Conservation (phyloP, 306 rosid species). For the Castanea sativa region DNA sequence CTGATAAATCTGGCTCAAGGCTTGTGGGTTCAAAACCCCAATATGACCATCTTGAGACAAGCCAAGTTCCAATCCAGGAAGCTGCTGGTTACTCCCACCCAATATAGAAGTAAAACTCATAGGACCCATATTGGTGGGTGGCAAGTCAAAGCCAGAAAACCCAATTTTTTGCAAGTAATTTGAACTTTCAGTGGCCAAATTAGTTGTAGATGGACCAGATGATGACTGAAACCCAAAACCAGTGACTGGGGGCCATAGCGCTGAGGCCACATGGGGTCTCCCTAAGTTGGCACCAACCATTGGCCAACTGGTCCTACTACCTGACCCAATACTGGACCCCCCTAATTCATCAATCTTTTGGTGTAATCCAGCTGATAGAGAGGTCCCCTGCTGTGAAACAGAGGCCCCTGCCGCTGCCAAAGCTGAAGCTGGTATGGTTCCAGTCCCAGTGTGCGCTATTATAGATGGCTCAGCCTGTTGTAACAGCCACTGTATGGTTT, state of each 20-base stretch:
- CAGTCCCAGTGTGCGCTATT: conserved; percentile 82
- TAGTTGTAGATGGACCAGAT: conserved; percentile 47
- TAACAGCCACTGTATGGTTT: conserved; percentile 93
- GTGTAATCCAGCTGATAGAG: conserved; percentile 68
- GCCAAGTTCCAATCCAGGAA: conserved; percentile 92
- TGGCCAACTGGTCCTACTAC: conserved; percentile 79
- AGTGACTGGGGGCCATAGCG: conserved; percentile 68
- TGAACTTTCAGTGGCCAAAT: conserved; percentile 50
- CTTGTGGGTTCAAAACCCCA: conserved; percentile 82
- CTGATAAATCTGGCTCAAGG: conserved; percentile 87
- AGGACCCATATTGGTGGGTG: conserved; percentile 63
- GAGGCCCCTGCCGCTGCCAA: conserved; percentile 63
- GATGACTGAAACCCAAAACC: conserved; percentile 77
- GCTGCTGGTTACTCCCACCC: conserved; percentile 59
- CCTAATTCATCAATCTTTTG: conserved; percentile 65
- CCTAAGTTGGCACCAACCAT: conserved; percentile 72
- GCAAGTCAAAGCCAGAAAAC: conserved; percentile 79
- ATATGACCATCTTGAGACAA: conserved; percentile 89
- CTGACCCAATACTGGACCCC: conserved; percentile 56
- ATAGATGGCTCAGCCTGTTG: conserved; percentile 95
- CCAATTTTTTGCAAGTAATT: conserved; percentile 80
- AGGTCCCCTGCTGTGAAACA: conserved; percentile 57
- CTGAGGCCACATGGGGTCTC: conserved; percentile 75
- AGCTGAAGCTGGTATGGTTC: conserved; percentile 94
- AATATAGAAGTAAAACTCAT: conserved; percentile 93